These are phyloP conservation scores for Populus hybrid DNA, from an alignment of 441 rosid genomes.

Conservation along the genomic window DNA sequence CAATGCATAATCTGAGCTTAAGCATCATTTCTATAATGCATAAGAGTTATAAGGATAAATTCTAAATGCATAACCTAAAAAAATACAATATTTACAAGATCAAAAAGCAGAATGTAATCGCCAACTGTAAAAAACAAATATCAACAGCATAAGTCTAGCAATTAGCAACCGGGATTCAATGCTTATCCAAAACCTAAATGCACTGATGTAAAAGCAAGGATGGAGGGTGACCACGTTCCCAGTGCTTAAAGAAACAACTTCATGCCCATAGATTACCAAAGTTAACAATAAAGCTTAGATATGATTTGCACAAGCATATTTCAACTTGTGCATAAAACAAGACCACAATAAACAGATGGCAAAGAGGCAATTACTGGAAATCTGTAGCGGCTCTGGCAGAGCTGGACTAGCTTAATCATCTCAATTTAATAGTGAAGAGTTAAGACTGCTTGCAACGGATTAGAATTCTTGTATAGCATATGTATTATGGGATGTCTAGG, in stretches of 20 bases:
- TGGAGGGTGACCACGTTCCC: not conserved
- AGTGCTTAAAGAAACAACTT: not conserved
- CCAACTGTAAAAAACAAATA: not conserved
- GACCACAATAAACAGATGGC: not conserved
- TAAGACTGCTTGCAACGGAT: no score
- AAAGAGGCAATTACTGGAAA: not conserved
- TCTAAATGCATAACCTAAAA: not conserved
- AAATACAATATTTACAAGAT: not conserved
- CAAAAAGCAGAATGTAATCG: not conserved
- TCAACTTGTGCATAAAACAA: not conserved
- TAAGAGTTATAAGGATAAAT: not conserved
- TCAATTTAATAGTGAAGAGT: not conserved
- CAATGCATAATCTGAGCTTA: no score
- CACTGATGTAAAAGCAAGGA: not conserved
- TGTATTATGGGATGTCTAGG: not conserved
- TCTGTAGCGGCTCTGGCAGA: not conserved
- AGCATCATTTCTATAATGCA: not conserved
- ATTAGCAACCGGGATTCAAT: not conserved
- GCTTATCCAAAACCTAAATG: not conserved
- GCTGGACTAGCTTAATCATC: not conserved
- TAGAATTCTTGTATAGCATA: no score
- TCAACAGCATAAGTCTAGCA: slow-evolving; percentile 10
- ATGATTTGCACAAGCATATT: not conserved
- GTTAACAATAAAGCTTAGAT: not conserved
- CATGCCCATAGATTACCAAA: not conserved